Evolutionary conservation across 768 basidiomycete species (phyloP), one percentile per base, ranked within the genome.

Genomic region (Mycena metata): DNA sequence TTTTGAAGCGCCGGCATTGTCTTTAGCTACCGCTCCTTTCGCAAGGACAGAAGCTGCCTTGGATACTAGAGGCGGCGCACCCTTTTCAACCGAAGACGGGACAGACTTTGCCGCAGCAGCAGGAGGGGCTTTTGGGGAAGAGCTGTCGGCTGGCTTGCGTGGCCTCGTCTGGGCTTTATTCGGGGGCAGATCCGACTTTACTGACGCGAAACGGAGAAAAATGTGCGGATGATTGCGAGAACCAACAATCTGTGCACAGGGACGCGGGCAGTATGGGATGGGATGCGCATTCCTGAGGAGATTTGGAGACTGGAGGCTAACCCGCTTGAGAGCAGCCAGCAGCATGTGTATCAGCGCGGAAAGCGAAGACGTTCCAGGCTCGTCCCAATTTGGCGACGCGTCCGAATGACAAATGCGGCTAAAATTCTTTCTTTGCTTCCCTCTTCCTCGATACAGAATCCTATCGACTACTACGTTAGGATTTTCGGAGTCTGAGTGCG

Each of bases 131-230:
- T 61, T 51, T 12, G 19, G 39, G 19, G 46, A 21, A 26, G 56
- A 12, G 39, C 39, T 17, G 39, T 54, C 66, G 33, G 30, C 21
- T 35, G 42, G 16, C 49, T 58, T 62, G 10, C 56, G 36, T 21
- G 45, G 39, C 49, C 41, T 54, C 30, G 54, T 41, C 6, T 24
- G 39, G 41, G 60, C 24, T 47, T 66, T 61, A 43, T 47, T 47
- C 59, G 57, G 47, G 51, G 62, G 67, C 12, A 64, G 39, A 24
- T 69, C 60, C 26, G 70, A 55, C 52, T 72, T 72, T 19, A 69
- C 70, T 3, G 70, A 72, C 42, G 70, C 70, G 56, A 69, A 72
- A 54, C 70, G 70, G 36, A 65, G 58, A 16, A 63, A 60, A 39
- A 66, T 35, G 55, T 39, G 45, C 39, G 52, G 33, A 45, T 35